phyloP scores from a whole-genome alignment of 345 rosid genomes.

The Jatropha curcas region DNA sequence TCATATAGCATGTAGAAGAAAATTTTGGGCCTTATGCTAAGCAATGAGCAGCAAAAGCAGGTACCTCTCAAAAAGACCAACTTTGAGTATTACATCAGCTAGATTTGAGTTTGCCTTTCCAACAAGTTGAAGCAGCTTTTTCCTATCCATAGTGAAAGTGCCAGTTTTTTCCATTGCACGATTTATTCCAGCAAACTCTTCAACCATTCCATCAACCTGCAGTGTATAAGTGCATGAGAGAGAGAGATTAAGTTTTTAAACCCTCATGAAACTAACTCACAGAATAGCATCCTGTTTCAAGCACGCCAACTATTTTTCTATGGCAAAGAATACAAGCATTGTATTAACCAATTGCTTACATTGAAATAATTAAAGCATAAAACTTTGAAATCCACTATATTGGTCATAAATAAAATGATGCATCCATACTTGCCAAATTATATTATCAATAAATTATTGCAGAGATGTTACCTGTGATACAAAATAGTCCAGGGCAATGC shows the following conservation, averaged over 20 bases:
- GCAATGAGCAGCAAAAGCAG: background rate
- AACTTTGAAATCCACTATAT: background rate
- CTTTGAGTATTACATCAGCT: constrained; percentile 93
- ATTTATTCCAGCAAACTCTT: constrained; percentile 92
- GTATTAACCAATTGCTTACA: background rate
- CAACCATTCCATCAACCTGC: constrained; percentile 90
- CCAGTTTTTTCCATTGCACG: constrained; percentile 87
- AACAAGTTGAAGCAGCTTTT: constrained; percentile 81
- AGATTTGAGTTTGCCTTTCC: constrained; percentile 97
- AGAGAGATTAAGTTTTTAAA: background rate
- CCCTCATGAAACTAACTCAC: background rate
- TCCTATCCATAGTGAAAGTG: constrained; percentile 93
- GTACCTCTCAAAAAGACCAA: constrained; percentile 95
- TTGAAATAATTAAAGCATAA: background rate
- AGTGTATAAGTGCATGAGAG: background rate
- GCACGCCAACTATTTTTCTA: background rate
- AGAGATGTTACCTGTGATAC: constrained; percentile 71
- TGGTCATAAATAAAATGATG: background rate
- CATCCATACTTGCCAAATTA: background rate
- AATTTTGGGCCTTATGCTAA: background rate
- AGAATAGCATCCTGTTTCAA: constrained; percentile 8
- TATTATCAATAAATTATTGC: background rate
- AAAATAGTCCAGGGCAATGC: constrained; percentile 90
- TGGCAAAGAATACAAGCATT: background rate
- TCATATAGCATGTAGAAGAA: background rate